These are phyloP conservation scores for Fusarium floridanum DNA, from an alignment of 2,329 filamentous ascomycete genomes.

Conservation along the genomic window DNA sequence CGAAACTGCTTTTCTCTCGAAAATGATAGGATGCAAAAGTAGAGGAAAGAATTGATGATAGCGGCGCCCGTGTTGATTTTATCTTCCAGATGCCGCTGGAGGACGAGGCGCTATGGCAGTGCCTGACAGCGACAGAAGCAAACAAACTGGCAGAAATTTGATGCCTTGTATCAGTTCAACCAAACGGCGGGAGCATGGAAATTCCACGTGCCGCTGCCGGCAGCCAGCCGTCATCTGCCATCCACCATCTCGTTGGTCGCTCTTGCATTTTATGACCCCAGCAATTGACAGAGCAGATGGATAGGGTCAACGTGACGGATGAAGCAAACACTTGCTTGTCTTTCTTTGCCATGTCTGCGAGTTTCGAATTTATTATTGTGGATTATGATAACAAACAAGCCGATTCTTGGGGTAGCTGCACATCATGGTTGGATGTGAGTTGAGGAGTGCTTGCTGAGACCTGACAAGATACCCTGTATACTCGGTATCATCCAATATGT, in stretches of 20 bases:
- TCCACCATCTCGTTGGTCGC: not conserved
- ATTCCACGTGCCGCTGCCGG: slow-evolving; percentile 33
- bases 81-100: not conserved
- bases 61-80: not conserved
- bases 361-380: not conserved
- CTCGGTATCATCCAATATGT: not conserved
- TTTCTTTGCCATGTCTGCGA: not conserved
- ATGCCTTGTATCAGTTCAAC: slow-evolving; percentile 7
- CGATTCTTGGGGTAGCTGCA: not conserved
- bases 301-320: not conserved
- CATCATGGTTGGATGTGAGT: not conserved
- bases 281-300: not conserved
- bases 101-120: not conserved
- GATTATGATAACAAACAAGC: not conserved
- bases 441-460: not conserved
- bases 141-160: not conserved
- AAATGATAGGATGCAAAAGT: not conserved
- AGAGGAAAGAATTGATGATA: not conserved
- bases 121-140: not conserved
- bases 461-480: not conserved
- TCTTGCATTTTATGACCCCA: not conserved
- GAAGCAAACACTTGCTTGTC: not conserved
- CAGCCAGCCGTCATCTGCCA: slow-evolving; percentile 4
- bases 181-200: slow-evolving; percentile 1
- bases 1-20: not conserved